Percentiles rank a stretch among this genome's conserved stretches.
These are phyloP conservation scores for Cylindrodendrum hubeiense DNA, from an alignment of 2,329 filamentous ascomycete genomes.

Conservation along the genomic window DNA sequence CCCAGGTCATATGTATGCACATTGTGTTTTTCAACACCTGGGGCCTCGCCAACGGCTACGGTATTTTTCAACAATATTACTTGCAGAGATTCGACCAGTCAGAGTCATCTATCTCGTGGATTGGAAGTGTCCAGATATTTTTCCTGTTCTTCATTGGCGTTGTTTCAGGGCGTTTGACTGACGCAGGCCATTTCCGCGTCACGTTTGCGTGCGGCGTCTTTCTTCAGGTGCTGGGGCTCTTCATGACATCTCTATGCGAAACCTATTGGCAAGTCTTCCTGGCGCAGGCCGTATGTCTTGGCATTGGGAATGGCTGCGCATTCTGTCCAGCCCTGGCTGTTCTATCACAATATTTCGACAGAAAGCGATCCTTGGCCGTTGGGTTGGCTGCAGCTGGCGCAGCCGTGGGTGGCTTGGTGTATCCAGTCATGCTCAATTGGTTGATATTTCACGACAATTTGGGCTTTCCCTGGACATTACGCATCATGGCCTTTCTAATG, in stretches of 20 bases:
- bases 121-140: slow-evolving; percentile 59
- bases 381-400: slow-evolving; percentile 70
- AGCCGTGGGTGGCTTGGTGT: slow-evolving; percentile 66
- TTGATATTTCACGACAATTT: slow-evolving; percentile 57
- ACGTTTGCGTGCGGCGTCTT: slow-evolving; percentile 53
- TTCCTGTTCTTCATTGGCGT: slow-evolving; percentile 56
- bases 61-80: slow-evolving; percentile 61
- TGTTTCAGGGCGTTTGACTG: slow-evolving; percentile 57
- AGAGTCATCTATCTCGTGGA: slow-evolving; percentile 57
- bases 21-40: slow-evolving; percentile 58
- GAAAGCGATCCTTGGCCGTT: slow-evolving; percentile 66
- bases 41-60: slow-evolving; percentile 61
- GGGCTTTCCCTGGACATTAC: slow-evolving; percentile 68
- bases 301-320: slow-evolving; percentile 66
- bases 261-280: slow-evolving; percentile 64
- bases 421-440: slow-evolving; percentile 60
- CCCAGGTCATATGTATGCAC: slow-evolving; percentile 50
- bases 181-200: slow-evolving; percentile 57
- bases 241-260: slow-evolving; percentile 56
- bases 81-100: slow-evolving; percentile 47
- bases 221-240: slow-evolving; percentile 58
- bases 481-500: slow-evolving; percentile 61
- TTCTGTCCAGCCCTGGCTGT: slow-evolving; percentile 71
- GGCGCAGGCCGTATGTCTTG: slow-evolving; percentile 61
- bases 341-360: slow-evolving; percentile 72